Evolutionary conservation across 2,329 filamentous ascomycete genomes (phyloP).

Genomic region (Fusarium praegraminearum): DNA sequence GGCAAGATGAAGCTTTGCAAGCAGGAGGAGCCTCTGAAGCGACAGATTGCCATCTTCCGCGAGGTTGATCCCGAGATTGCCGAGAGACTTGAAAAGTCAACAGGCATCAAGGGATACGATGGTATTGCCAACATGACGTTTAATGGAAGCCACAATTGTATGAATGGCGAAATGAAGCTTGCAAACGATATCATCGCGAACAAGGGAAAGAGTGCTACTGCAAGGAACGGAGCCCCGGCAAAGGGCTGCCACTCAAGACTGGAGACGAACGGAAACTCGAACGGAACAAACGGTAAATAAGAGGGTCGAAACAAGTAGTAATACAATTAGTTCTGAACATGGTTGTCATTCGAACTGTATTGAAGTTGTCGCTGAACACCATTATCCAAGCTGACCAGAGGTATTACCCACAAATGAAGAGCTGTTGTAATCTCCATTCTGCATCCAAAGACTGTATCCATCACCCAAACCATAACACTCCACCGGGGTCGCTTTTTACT

Average conservation of each 20-base stretch:
- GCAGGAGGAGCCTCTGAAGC: conserved; percentile 70
- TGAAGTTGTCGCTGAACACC: neutral
- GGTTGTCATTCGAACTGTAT: neutral
- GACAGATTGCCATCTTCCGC: conserved; percentile 74
- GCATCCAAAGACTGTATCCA: neutral
- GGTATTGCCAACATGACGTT: conserved; percentile 12
- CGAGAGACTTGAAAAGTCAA: conserved; percentile 69
- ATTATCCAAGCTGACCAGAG: neutral
- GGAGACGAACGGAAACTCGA: neutral
- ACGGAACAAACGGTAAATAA: conserved; percentile 8
- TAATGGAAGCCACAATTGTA: conserved; percentile 22
- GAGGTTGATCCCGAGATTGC: conserved; percentile 71
- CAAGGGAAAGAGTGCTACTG: conserved; percentile 12
- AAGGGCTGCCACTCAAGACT: neutral
- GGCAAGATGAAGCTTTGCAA: conserved; percentile 71
- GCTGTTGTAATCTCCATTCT: neutral
- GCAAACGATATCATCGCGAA: conserved; percentile 18
- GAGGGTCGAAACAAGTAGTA: neutral
- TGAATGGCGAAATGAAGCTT: conserved; percentile 13
- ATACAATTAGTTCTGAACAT: neutral
- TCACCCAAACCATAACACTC: neutral
- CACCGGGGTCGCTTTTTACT: neutral
- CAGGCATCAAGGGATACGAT: conserved; percentile 55
- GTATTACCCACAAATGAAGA: too few relatives aligned
- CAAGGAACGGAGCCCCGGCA: conserved; percentile 17